Evolutionary conservation across 441 rosid genomes (phyloP), one percentile per base, ranked within the genome.

Genomic region (Croton laevigatus): DNA sequence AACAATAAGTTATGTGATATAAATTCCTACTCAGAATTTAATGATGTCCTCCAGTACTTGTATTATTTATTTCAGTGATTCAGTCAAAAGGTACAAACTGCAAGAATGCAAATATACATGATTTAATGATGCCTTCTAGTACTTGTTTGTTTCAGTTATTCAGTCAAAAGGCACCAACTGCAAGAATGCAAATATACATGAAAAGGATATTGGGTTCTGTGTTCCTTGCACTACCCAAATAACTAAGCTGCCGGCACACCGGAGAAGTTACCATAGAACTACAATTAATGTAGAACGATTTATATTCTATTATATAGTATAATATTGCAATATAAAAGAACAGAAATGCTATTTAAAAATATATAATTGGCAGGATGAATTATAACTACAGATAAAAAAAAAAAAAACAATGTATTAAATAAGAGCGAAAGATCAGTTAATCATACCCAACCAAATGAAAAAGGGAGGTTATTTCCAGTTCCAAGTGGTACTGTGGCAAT

Each of bases 401-500:
- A 9, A 62, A 34, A 42, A 11, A 20, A 7, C 27, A 20, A 71
- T 46, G 60, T 23, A 51, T 10, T 37, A 45, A 66, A 44, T 48
- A 45, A 71, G 34, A 46, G 27, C 34, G 65, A 1, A 17, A 49
- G 55, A 54, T 69, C 37, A 68, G 59, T 14, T 16, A 38, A 58
- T 37, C 91, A 34, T 69, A 91, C 97, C 96, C 97, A 90, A 58
- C 97, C 97, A 80, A 92, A 92, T 19, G 96, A 81, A 86, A 92
- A 92, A 9, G 97, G 96, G 59, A 92, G 90, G 65, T 92, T 92
- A 73, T 92, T 92, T 80, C 96, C 97, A 10, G 97, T 92, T 73
- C 97, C 97, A 74, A 92, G 61, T 42, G 97, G 97, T 4, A 87
- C 87, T 0, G 96, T 90, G 22, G 96, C 97, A 73, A 92, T 73